These are phyloP conservation scores for Saururus chinensis DNA, from an alignment of 164 flowering plant genomes.

Conservation along the genomic window DNA sequence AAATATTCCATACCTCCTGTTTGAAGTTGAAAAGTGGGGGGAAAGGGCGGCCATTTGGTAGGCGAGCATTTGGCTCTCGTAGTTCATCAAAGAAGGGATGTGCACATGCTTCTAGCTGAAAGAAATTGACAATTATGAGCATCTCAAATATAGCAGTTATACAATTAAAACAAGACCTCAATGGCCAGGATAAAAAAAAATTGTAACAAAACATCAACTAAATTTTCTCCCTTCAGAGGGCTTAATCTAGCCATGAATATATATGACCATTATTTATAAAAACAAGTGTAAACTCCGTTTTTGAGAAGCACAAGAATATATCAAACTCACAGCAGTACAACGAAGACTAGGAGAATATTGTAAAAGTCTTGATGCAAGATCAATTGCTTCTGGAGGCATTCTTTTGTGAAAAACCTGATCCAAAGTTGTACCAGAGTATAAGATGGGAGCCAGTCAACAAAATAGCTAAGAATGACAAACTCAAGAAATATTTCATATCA, in stretches of 20 bases:
- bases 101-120: conserved; percentile 25
- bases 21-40: conserved; percentile 12
- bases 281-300: too few relatives aligned
- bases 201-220: too few relatives aligned
- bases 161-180: too few relatives aligned
- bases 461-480: too few relatives aligned
- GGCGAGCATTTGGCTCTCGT: conserved; percentile 13
- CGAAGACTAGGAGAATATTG: conserved; percentile 97
- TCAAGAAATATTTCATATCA: too few relatives aligned
- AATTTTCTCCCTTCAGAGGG: too few relatives aligned
- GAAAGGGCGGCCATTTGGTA: conserved; percentile 12
- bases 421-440: too few relatives aligned
- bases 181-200: too few relatives aligned
- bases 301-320: too few relatives aligned
- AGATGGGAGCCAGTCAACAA: too few relatives aligned
- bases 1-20: conserved; percentile 7
- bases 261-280: too few relatives aligned
- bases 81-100: conserved; percentile 17
- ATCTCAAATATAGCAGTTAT: not conserved
- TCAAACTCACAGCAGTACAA: conserved; percentile 61
- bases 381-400: conserved; percentile 98
- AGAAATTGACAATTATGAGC: not conserved
- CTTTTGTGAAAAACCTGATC: conserved; percentile 76
- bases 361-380: conserved; percentile 86
- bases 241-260: too few relatives aligned